A percentile compares a stretch with the other conserved stretches of the same genome.
phyloP scores from a whole-genome alignment of 371 early-diverging fungal genomes.

The Rhizopus arrhizus region DNA sequence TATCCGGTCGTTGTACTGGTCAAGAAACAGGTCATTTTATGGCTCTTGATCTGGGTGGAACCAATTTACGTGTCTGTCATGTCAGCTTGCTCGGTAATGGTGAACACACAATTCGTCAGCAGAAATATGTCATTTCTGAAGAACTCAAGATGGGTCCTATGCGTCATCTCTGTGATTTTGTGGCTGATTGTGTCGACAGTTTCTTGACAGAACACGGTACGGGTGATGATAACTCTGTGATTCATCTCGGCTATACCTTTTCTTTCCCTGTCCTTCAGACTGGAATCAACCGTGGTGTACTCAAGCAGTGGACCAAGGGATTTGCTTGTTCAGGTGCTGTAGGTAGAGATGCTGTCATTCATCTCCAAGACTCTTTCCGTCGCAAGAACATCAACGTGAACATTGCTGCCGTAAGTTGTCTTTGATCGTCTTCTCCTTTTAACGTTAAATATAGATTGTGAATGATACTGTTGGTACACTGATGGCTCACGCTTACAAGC shows the following conservation, averaged over 20 bases:
- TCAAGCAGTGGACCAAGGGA: slow-evolving; percentile 94
- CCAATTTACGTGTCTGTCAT: slow-evolving; percentile 88
- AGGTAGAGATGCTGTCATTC: slow-evolving; percentile 76
- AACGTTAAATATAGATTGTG: slow-evolving; percentile 57
- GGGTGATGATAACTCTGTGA: slow-evolving; percentile 2
- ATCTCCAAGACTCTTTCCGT: slow-evolving; percentile 82
- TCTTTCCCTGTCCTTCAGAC: slow-evolving; percentile 91
- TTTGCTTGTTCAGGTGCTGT: slow-evolving; percentile 78
- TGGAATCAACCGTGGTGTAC: slow-evolving; percentile 73
- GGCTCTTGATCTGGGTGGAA: slow-evolving; percentile 93
- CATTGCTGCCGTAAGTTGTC: slow-evolving; percentile 68
- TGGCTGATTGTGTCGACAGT: slow-evolving; percentile 81
- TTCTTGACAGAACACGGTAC: slow-evolving; percentile 67
- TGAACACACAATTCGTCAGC: slow-evolving; percentile 63
- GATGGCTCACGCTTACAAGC: slow-evolving; percentile 81
- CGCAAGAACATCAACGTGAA: slow-evolving; percentile 74
- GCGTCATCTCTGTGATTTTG: slow-evolving; percentile 79
- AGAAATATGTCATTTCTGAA: slow-evolving; percentile 66
- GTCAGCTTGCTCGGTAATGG: slow-evolving; percentile 76
- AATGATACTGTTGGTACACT: slow-evolving; percentile 97
- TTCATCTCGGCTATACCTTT: slow-evolving; percentile 89
- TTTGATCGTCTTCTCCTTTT: neutral
- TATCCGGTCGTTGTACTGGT: slow-evolving; percentile 77
- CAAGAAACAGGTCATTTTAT: slow-evolving; percentile 84
- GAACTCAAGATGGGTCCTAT: slow-evolving; percentile 53